Percentiles rank a stretch among this genome's conserved stretches.
Evolutionary conservation across 2,329 filamentous ascomycete genomes (phyloP).

Genomic region (Bimuria novae-zelandiae): DNA sequence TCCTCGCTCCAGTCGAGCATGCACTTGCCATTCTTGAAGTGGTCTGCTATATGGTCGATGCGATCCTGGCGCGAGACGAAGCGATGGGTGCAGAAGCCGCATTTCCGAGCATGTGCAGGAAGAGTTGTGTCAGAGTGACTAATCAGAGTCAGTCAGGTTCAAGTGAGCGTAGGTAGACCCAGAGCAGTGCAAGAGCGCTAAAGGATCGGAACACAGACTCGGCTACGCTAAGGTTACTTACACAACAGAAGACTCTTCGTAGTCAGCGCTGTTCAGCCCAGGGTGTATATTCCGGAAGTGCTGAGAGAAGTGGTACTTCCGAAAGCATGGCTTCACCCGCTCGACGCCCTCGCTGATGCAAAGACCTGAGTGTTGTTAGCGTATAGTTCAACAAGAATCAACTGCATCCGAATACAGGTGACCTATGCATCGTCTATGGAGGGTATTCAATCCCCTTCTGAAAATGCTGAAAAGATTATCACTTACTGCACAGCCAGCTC

Average conservation of each 20-base stretch:
- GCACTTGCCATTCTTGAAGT: slow-evolving; percentile 45
- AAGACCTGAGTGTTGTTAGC: slow-evolving; percentile 40
- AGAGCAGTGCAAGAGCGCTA: not conserved
- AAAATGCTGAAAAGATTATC: not conserved
- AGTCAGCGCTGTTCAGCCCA: slow-evolving; percentile 34
- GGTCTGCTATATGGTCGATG: slow-evolving; percentile 45
- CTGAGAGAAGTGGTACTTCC: slow-evolving; percentile 45
- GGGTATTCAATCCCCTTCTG: too few relatives aligned
- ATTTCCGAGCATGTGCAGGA: slow-evolving; percentile 28
- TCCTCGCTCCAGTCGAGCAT: slow-evolving; percentile 46
- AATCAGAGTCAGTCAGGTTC: not conserved
- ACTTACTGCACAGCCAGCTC: slow-evolving; percentile 21
- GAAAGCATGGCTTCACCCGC: slow-evolving; percentile 44
- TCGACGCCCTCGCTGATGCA: slow-evolving; percentile 37
- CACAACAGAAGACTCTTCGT: slow-evolving; percentile 38
- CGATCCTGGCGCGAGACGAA: slow-evolving; percentile 42
- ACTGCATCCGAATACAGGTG: not conserved
- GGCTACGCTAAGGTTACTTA: not conserved
- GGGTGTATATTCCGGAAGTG: slow-evolving; percentile 47
- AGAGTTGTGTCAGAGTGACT: slow-evolving; percentile 39
- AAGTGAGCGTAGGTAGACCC: not conserved
- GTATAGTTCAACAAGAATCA: slow-evolving; percentile 10
- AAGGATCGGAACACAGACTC: too few relatives aligned
- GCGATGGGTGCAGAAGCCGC: slow-evolving; percentile 43
- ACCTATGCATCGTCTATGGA: too few relatives aligned